phyloP scores from a whole-genome alignment of 495 filamentous ascomycete genomes.

The Penicillium argentinense region DNA sequence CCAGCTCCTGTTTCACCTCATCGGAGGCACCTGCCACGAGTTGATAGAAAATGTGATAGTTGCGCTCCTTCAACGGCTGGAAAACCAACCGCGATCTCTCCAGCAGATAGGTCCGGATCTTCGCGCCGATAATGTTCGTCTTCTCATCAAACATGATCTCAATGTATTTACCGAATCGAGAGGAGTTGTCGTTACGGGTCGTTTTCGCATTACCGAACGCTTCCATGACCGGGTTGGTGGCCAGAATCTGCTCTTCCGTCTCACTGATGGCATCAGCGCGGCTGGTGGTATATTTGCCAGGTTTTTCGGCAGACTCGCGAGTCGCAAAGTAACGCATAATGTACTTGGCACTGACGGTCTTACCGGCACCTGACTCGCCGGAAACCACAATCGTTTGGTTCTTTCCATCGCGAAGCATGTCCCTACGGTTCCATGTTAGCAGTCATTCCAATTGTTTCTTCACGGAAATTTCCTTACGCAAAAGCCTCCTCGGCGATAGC shows the following conservation, averaged over 20 bases:
- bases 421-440: conserved; percentile 49
- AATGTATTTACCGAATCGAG: conserved; percentile 98
- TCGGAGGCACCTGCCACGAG: conserved; percentile 92
- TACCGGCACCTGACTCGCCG: conserved; percentile 96
- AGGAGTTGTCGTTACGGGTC: conserved; percentile 98
- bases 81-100: conserved; percentile 98
- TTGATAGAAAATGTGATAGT: conserved; percentile 99
- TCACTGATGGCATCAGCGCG: conserved; percentile 90
- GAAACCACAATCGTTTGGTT: conserved; percentile 99
- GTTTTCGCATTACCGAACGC: conserved; percentile 99
- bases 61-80: conserved; percentile 94
- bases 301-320: conserved; percentile 88
- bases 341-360: conserved; percentile 99
- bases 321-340: conserved; percentile 99
- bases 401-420: conserved; percentile 93
- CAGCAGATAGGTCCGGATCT: conserved; percentile 92
- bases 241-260: conserved; percentile 96
- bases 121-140: conserved; percentile 96
- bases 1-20: conserved; percentile 72
- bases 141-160: conserved; percentile 98
- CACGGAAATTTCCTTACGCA: conserved; percentile 78
- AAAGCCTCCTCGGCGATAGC: conserved; percentile 99
- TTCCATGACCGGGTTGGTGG: conserved; percentile 99
- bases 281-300: conserved; percentile 73
- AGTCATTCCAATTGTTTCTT: no score